Evolutionary conservation across 805 yeast species (phyloP), one percentile per base, ranked within the genome.

Genomic region (Lachancea mirantina): DNA sequence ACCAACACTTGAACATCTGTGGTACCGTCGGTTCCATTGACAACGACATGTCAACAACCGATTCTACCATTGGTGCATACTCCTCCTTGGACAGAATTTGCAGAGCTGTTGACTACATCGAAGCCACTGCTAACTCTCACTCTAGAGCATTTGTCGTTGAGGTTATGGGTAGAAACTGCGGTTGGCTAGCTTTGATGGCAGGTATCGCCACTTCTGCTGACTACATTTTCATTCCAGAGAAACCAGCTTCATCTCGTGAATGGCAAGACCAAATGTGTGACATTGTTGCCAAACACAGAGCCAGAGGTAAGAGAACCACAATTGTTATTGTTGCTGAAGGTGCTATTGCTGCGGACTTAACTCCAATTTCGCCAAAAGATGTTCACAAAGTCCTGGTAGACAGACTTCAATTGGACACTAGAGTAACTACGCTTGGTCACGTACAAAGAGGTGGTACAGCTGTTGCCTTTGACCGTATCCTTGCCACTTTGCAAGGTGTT

Each of bases 81-180:
- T 78, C 87, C n/a, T 74, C 88, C 1, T 64, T 81, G 39, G 87
- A 76, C 37, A 65, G 89, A 52, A 81, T 81, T 44, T 74, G 82
- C 48, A 75, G 77, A 50, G 74, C 77, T 20, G 43, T 82, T 42
- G 94, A 82, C 59, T 82, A 78, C 52, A 81, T 82, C 40, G 89
- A 81, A 55, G 85, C 88, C 15, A 82, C 94, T 15, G 94, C 94
- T 15, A 72, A 73, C 32, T 80, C 88, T 1, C 94, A 82, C 56
- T 79, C 85, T 19, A 65, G 94, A 53, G 92, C 89, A 4, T 82
- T 82, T 50, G 84, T 82, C 24, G 76, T 82, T 25, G 94, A 82
- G 62, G 94, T 82, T 13, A 82, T 82, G 94, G 94, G 94, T 39
- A 70, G 94, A 59, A 87, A 82, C 56, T 82, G 94, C 65, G 94